Conservation (phyloP, 441 rosid genomes). For the Populus hybrid region DNA sequence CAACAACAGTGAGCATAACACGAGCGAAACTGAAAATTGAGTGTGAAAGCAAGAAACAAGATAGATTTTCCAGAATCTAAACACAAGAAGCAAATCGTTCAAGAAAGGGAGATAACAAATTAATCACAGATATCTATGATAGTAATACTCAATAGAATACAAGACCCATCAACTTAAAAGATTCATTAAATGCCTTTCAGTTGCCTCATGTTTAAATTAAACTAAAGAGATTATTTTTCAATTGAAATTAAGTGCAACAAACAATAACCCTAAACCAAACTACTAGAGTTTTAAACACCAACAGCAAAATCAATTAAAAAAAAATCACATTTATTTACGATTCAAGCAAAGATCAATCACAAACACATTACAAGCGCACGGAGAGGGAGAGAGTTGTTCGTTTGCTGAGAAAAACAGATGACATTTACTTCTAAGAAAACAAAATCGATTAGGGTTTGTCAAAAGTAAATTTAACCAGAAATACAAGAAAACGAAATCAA, state of each 20-base stretch:
- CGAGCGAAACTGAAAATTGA: not conserved
- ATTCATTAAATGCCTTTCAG: not conserved
- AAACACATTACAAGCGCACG: not conserved
- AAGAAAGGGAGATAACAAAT: not conserved
- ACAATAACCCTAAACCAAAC: not conserved
- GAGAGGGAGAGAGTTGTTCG: not conserved
- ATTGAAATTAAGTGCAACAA: not conserved
- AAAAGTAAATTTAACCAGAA: not conserved
- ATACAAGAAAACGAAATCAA: not conserved
- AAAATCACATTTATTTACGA: not conserved
- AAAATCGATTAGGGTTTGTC: not conserved
- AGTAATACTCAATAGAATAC: not conserved
- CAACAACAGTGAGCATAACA: not conserved
- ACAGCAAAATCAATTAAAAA: not conserved
- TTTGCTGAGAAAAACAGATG: not conserved
- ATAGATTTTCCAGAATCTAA: not conserved
- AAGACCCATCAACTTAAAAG: not conserved
- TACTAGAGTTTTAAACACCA: not conserved
- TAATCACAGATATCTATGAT: not conserved
- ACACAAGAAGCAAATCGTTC: not conserved
- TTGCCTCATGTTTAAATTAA: not conserved
- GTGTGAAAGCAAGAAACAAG: not conserved
- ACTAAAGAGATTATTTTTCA: not conserved
- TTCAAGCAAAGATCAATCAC: not conserved
- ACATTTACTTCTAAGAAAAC: not conserved